These are phyloP conservation scores for Nyssa sinensis DNA, from an alignment of 148 eudicot genomes.

Conservation along the genomic window DNA sequence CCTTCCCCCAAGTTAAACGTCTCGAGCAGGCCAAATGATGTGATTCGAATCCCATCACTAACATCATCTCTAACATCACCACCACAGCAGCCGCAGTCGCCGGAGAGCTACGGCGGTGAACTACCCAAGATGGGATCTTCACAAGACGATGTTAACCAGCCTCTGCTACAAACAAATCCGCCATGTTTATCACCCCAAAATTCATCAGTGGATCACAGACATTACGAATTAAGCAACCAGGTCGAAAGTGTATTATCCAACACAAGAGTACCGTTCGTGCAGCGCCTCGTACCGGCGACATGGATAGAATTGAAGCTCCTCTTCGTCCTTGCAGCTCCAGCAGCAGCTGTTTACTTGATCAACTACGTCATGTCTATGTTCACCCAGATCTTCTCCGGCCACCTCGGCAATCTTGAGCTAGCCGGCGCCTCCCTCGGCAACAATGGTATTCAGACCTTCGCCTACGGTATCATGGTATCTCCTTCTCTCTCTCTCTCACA, in stretches of 20 bases:
- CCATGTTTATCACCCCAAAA: no score
- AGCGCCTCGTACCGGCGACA: slow-evolving; percentile 1
- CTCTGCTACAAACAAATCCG: neutral
- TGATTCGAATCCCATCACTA: no score
- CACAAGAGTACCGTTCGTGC: neutral
- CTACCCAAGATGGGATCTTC: neutral
- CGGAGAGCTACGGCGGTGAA: no score
- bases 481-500: neutral
- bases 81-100: no score
- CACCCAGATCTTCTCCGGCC: slow-evolving; percentile 29
- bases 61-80: no score
- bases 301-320: slow-evolving; percentile 24
- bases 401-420: slow-evolving; percentile 30
- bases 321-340: slow-evolving; percentile 23
- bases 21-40: no score
- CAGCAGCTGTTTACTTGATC: slow-evolving; percentile 14
- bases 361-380: slow-evolving; percentile 12
- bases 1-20: no score
- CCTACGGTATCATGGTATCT: slow-evolving; percentile 30
- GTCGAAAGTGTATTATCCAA: neutral
- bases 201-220: neutral
- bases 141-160: neutral
- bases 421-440: slow-evolving; percentile 34
- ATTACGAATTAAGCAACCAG: neutral
- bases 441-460: slow-evolving; percentile 23